Evolutionary conservation across 2,329 filamentous ascomycete genomes (phyloP).

Genomic region (Colletotrichum karsti): DNA sequence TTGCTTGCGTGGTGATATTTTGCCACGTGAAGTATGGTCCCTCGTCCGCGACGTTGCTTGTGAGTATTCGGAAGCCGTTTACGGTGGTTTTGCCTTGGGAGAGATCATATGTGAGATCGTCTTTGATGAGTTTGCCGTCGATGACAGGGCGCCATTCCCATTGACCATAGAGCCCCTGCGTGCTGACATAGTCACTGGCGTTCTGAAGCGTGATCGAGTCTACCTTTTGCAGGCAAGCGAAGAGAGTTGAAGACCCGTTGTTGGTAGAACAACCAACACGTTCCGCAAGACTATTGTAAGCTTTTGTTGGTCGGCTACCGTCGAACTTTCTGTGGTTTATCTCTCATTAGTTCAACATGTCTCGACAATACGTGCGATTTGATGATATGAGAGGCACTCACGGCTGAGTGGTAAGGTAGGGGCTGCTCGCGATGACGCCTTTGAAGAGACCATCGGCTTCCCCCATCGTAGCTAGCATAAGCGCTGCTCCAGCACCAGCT

Average conservation of each 20-base stretch:
- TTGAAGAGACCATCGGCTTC: conserved; percentile 1
- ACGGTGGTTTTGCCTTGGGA: background rate
- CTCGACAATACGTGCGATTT: too few species aligned
- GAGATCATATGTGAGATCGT: background rate
- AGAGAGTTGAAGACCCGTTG: background rate
- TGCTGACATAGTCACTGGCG: conserved; percentile 22
- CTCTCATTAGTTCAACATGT: too few species aligned
- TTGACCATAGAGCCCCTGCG: conserved; percentile 2
- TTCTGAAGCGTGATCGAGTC: conserved; percentile 10
- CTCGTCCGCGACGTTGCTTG: conserved; percentile 18
- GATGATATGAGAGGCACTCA: too few species aligned
- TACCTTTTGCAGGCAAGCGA: conserved; percentile 9
- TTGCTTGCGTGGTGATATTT: conserved; percentile 5
- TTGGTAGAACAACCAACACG: background rate
- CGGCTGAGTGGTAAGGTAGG: conserved; percentile 10
- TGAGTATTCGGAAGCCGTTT: background rate
- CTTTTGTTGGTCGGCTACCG: background rate
- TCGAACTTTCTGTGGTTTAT: background rate
- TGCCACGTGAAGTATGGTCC: conserved; percentile 12
- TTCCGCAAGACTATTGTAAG: conserved; percentile 1
- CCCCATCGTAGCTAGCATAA: background rate
- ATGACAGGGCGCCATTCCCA: conserved; percentile 12
- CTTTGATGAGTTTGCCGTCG: conserved; percentile 9
- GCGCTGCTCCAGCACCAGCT: background rate
- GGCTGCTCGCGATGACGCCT: conserved; percentile 9